Conservation (phyloP, 2,329 filamentous ascomycete species). For the Berkeleyomyces rouxiae region DNA sequence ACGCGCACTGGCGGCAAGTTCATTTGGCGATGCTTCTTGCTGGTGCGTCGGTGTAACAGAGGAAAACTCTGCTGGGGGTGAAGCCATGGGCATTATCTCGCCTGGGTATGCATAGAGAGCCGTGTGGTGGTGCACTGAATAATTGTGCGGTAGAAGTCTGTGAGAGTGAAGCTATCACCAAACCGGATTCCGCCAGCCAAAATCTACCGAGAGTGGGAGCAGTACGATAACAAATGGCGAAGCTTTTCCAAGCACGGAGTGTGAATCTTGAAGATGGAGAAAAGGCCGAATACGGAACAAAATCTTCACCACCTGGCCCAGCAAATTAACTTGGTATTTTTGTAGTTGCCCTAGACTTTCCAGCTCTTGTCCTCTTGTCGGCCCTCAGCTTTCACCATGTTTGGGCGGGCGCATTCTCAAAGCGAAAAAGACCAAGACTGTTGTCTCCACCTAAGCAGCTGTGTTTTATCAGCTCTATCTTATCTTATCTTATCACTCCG, state of each 20-base stretch:
- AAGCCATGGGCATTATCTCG: neutral
- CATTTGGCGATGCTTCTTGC: neutral
- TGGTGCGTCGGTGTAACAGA: neutral
- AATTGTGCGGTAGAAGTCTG: neutral
- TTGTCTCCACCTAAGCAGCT: neutral
- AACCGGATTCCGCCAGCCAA: neutral
- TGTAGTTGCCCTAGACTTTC: no score
- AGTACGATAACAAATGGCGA: no score
- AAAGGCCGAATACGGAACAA: no score
- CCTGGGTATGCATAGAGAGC: neutral
- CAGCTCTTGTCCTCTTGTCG: neutral
- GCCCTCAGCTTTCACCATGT: neutral
- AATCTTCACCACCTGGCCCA: no score
- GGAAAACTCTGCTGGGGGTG: neutral
- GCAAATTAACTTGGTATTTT: no score
- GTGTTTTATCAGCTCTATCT: neutral
- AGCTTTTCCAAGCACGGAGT: no score
- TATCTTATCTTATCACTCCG: constrained; percentile 13
- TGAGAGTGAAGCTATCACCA: neutral
- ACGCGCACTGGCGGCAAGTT: neutral
- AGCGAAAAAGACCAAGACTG: neutral
- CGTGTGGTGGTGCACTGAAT: neutral
- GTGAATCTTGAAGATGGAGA: no score
- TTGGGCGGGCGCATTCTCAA: neutral
- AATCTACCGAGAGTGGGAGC: no score